Percentiles rank a stretch among this genome's conserved stretches.
phyloP scores from a whole-genome alignment of 2,329 filamentous ascomycete species.

The Didymella lethalis region DNA sequence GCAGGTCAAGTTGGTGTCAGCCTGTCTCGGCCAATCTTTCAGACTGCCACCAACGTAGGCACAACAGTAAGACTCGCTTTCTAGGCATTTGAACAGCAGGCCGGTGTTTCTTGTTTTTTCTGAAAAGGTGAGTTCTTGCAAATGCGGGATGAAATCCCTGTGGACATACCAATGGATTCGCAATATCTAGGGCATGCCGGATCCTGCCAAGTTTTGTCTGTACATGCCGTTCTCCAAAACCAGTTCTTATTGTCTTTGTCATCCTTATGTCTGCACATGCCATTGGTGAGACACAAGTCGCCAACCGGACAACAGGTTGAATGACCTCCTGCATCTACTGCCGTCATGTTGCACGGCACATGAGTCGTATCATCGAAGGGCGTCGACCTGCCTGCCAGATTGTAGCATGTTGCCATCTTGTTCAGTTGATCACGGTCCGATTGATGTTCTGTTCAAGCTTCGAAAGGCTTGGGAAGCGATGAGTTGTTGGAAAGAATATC shows the following conservation, averaged over 20 bases:
- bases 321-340: constrained; percentile 17
- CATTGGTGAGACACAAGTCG: constrained; percentile 25
- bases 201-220: constrained; percentile 22
- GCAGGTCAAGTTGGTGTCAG: constrained; percentile 14
- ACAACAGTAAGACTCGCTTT: constrained; percentile 9
- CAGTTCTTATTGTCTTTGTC: constrained; percentile 13
- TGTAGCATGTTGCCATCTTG: constrained; percentile 5
- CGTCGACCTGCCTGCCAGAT: background rate
- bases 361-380: constrained; percentile 1
- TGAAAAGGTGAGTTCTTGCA: background rate
- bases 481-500: background rate
- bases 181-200: constrained; percentile 18
- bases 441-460: too few relatives aligned
- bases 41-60: constrained; percentile 7
- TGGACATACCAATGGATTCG: constrained; percentile 9
- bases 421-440: background rate
- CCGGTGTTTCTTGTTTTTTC: constrained; percentile 8
- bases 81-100: constrained; percentile 14
- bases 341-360: constrained; percentile 23
- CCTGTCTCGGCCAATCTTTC: constrained; percentile 1
- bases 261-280: constrained; percentile 16
- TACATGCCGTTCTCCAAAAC: constrained; percentile 23
- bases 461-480: background rate
- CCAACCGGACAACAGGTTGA: constrained; percentile 19
- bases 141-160: background rate